A percentile compares a stretch with the other conserved stretches of the same genome.
phyloP scores from a whole-genome alignment of 164 flowering plant genomes.

The Dillenia suffruticosa region DNA sequence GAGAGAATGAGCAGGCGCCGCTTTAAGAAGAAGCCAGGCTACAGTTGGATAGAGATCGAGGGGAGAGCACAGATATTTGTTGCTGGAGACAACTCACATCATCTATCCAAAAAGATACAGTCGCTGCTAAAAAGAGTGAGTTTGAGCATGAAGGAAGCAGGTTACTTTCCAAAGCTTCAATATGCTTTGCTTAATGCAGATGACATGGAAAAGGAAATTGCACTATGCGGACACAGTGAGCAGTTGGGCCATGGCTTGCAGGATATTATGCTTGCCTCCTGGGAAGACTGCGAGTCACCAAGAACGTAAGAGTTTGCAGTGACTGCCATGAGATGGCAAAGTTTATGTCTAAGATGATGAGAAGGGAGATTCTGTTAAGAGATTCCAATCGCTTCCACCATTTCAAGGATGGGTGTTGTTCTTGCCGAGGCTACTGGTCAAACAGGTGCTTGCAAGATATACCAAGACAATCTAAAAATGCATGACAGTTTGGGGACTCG shows the following conservation, averaged over 20 bases:
- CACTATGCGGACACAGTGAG: constrained; percentile 69
- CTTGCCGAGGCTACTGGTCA: constrained; percentile 54
- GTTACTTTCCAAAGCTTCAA: constrained; percentile 22
- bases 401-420: constrained; percentile 56
- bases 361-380: constrained; percentile 54
- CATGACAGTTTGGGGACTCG: too few species aligned
- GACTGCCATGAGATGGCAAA: constrained; percentile 73
- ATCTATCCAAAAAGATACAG: constrained; percentile 30
- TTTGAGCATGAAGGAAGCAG: constrained; percentile 42
- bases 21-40: constrained; percentile 46
- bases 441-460: background rate
- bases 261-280: constrained; percentile 39
- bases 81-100: constrained; percentile 40
- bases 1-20: constrained; percentile 33
- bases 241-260: constrained; percentile 60
- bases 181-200: constrained; percentile 44
- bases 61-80: constrained; percentile 47
- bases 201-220: constrained; percentile 41
- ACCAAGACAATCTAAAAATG: too few species aligned
- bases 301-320: constrained; percentile 51
- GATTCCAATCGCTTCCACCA: constrained; percentile 68
- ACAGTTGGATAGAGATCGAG: constrained; percentile 68
- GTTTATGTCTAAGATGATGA: constrained; percentile 41
- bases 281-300: constrained; percentile 47
- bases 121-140: constrained; percentile 30